Conservation (phyloP, 208 protist species). For the Leishmania mexicana region DNA sequence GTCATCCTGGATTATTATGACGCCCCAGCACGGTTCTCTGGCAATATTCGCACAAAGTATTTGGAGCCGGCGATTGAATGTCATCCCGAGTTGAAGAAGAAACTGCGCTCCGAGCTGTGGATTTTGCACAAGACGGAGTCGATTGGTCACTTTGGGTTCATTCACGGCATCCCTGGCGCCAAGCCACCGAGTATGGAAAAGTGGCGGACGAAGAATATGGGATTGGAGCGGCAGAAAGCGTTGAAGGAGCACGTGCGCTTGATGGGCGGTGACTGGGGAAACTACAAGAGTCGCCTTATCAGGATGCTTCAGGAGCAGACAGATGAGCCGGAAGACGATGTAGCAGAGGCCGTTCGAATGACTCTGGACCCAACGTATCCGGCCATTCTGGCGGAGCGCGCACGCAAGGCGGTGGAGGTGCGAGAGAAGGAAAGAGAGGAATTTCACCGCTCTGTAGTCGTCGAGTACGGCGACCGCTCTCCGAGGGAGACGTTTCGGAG, state of each 20-base stretch:
- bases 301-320: conserved; percentile 79
- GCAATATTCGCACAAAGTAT: conserved; percentile 33
- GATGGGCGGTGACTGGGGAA: conserved; percentile 83
- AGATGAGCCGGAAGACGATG: conserved; percentile 81
- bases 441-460: conserved; percentile 64
- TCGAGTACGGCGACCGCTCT: conserved; percentile 44
- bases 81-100: conserved; percentile 27
- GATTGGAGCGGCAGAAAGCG: conserved; percentile 33
- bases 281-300: conserved; percentile 80
- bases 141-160: conserved; percentile 72
- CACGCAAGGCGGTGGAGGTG: conserved; percentile 48
- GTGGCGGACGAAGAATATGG: conserved; percentile 24
- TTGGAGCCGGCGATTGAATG: conserved; percentile 27
- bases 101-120: conserved; percentile 87
- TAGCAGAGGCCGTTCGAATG: conserved; percentile 81
- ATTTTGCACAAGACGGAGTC: conserved; percentile 82
- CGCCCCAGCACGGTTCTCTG: conserved; percentile 50
- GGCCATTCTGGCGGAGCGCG: conserved; percentile 53
- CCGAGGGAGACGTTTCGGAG: conserved; percentile 70
- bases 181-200: conserved; percentile 56
- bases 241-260: conserved; percentile 65
- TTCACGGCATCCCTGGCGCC: conserved; percentile 88
- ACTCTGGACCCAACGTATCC: conserved; percentile 85
- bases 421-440: conserved; percentile 35
- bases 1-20: conserved; percentile 94